Conservation (phyloP, 2,329 filamentous ascomycete genomes). For the Geosmithia morbida region DNA sequence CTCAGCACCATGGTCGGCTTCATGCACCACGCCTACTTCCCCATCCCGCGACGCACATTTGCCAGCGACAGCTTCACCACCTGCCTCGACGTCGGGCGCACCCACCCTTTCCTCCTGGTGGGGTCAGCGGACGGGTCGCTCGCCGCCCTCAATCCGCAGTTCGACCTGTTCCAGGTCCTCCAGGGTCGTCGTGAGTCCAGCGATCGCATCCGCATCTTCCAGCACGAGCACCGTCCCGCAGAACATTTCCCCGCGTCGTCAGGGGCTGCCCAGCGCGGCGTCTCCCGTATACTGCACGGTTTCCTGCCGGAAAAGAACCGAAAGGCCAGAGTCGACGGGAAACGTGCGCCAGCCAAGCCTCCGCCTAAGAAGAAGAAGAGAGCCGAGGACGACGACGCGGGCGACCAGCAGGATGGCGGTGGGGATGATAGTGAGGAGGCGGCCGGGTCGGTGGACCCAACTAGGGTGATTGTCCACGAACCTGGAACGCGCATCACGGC, state of each 20-base stretch:
- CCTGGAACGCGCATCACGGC: slow-evolving; percentile 46
- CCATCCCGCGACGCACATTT: slow-evolving; percentile 35
- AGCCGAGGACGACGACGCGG: slow-evolving; percentile 18
- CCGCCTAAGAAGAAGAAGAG: slow-evolving; percentile 14
- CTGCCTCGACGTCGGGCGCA: slow-evolving; percentile 31
- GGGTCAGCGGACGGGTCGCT: slow-evolving; percentile 40
- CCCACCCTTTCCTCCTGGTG: slow-evolving; percentile 37
- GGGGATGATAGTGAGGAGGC: slow-evolving; percentile 6
- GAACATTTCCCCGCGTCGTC: slow-evolving; percentile 11
- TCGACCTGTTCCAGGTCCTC: slow-evolving; percentile 21
- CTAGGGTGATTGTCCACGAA: slow-evolving; percentile 40
- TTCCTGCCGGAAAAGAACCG: slow-evolving; percentile 34
- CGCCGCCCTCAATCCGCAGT: slow-evolving; percentile 27
- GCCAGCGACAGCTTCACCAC: slow-evolving; percentile 34
- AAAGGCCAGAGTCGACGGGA: slow-evolving; percentile 16
- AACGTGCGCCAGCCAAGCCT: slow-evolving; percentile 17
- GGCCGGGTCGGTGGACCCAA: slow-evolving; percentile 17
- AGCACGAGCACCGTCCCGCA: slow-evolving; percentile 35
- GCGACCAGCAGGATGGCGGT: slow-evolving; percentile 17
- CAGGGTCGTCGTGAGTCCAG: slow-evolving; percentile 15
- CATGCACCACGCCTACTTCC: slow-evolving; percentile 35
- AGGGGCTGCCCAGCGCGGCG: slow-evolving; percentile 22
- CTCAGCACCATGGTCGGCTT: slow-evolving; percentile 38
- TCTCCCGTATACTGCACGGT: slow-evolving; percentile 34
- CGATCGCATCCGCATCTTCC: slow-evolving; percentile 26